Base-by-base conservation (phyloP, 2,329 filamentous ascomycete species). In the Penicillium sp. region DNA sequence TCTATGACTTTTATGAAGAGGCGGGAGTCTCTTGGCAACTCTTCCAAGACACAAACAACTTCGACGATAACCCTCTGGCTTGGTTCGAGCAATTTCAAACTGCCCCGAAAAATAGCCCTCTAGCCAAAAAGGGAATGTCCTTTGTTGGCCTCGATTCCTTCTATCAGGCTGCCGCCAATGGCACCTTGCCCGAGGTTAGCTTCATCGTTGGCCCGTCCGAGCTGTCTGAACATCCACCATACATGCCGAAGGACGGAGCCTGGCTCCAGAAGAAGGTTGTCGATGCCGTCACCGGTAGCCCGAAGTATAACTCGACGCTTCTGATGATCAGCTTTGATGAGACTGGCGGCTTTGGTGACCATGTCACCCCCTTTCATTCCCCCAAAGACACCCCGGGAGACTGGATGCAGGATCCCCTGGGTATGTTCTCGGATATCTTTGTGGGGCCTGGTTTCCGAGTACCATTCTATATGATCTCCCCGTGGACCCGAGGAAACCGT, bases 381-480 rank as follows among this genome's bases (percentile, higher is more conserved):
- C 79, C 81, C 10, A 67, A 74, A 5, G 79, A 77, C 27, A 83
- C 81, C 0, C 61, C 78, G 0, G 82, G 81, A 3, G 82, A 84
- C 63, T 84, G 82, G 82, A 72, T 81, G 43, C 68, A 82, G 50
- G 80, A 80, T 55, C 76, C 77, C 0, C 74, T 76, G 53, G 73
- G 71, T 8, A 35, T 69, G 1, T 76, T 77, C 52, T 77, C 77
- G n/a, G 63, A 79, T 21, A 71, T 78, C 21, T 78, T 74, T 55
- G 73, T 73, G 13, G 79, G 79, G 5, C 78, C 79, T 38, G 74
- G 72, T 66, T 79, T 82, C 65, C 80, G 82, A 8, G 72, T 84
- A 2, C 82, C 82, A 0, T 81, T 84, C 59, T 81, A 81, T 61
- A 82, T 84, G 67, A 75, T 84, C 54, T 84, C 82, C 0, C 82